phyloP scores from a whole-genome alignment of 305 asterid genomes.

The Fraxinus greggii region DNA sequence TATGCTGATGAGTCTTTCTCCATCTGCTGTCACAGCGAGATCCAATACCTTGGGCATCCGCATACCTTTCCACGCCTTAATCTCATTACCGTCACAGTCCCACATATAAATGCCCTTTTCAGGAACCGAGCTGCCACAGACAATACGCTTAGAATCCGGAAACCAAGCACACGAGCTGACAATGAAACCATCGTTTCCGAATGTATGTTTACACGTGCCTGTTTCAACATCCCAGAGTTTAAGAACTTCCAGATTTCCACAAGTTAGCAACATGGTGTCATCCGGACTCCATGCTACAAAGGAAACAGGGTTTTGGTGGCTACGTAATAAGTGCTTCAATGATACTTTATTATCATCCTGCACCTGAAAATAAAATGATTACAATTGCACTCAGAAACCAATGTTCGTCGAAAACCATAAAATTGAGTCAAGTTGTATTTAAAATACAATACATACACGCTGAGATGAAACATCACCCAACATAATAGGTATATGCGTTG shows the following conservation, averaged over 20 bases:
- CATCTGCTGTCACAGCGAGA: constrained; percentile 85
- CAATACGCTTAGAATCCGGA: constrained; percentile 85
- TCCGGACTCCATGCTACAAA: constrained; percentile 93
- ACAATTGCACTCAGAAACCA: constrained; percentile 13
- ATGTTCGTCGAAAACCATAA: not conserved
- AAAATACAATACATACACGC: not conserved
- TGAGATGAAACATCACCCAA: not conserved
- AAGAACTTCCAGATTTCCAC: constrained; percentile 84
- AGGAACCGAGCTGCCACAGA: constrained; percentile 89
- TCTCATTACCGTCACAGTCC: constrained; percentile 87
- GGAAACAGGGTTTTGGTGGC: constrained; percentile 78
- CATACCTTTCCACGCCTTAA: constrained; percentile 82
- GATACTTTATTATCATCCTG: constrained; percentile 57
- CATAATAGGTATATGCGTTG: not conserved
- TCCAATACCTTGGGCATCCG: constrained; percentile 92
- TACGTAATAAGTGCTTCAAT: constrained; percentile 38
- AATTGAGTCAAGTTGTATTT: not conserved
- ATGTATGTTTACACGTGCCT: constrained; percentile 86
- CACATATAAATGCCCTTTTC: constrained; percentile 89
- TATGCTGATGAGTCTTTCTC: constrained; percentile 73
- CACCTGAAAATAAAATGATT: constrained; percentile 50
- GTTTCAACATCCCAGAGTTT: constrained; percentile 90
- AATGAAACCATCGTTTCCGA: constrained; percentile 54
- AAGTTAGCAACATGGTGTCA: constrained; percentile 84
- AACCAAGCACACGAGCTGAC: constrained; percentile 97